Base-by-base conservation (phyloP, 2,329 filamentous ascomycete species). In the Fusarium transvaalense region DNA sequence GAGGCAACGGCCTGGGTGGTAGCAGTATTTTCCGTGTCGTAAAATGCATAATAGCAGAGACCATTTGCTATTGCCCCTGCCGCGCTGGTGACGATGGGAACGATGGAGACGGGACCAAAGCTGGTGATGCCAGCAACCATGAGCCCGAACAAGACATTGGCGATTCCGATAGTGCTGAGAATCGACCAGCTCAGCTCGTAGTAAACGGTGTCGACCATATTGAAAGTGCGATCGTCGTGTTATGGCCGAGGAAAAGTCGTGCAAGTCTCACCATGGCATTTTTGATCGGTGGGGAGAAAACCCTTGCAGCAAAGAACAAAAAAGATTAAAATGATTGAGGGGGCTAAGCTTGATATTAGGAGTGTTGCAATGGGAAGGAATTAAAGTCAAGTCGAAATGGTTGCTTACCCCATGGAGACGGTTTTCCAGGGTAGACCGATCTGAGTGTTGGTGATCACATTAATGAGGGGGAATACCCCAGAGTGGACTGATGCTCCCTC, bases 111-210 rank as follows among this genome's bases (percentile, higher is more conserved):
- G 6, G 76, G 77, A 0, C 79, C 78, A 35, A 80, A 75, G n/a
- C 73, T 74, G 10, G 79, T 81, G 59, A 83, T 82, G 10, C 78
- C 80, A 35, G 77, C 69, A 15, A 82, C 75, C 56, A 81, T 71
- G 25, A 78, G 56, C 3, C 80, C 78, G 41, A 82, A 78, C 31
- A 82, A 63, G 27, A 80, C 72, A 58, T 80, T 81, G 21, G 76
- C 71, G n/a, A 81, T 66, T 31, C 82, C 80, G 62, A 83, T 78
- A 46, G 78, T 80, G 71, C 80, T 83, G 56, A 84, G 77, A 31
- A 83, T 81, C 21, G 80, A 77, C 81, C 81, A 83, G 73, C 80
- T 79, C 57, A 79, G 72, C 71, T 83, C 81, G 57, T 78, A 82
- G 55, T 82, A 82, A 6, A 78, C 58, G 7, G 37, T 27, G 12